Base-by-base conservation (phyloP, 2,329 filamentous ascomycete genomes). In the Aspergillus pseudotamarii region DNA sequence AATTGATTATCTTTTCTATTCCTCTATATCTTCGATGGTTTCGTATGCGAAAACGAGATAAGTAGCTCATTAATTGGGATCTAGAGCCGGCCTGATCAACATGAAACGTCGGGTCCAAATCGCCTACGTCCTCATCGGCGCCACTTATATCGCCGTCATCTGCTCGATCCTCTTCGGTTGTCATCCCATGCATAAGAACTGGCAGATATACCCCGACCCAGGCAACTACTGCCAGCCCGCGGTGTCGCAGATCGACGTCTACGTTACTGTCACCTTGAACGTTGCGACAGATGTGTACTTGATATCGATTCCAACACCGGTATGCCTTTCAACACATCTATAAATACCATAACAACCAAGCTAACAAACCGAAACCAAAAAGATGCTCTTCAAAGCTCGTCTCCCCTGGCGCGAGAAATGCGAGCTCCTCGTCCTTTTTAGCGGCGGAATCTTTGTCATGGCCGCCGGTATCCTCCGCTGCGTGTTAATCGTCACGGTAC, bases 131-230 rank as follows among this genome's bases (percentile, higher is more conserved):
- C 67, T 87, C 41, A 79, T 88, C 38, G 75, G 75, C 0, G 67
- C 66, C 2, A 86, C 83, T 4, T 88, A 83, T 65, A 60, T 87
- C 32, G 78, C 78, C 0, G 81, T 82, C 6, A 73, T 85, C 32
- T 75, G 83, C 38, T 82, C 82, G 4, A 80, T 87, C 41, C 78
- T 86, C 16, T 75, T 84, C 3, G 80, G 81, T 9, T 89, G 86
- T 66, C 78, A 78, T 28, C 85, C 85, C 0, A 81, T 88, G 59
- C 66, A 76, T 30, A 80, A 80, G 45, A 84, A 85, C 68, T 89
- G 86, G 85, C 85, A 88, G 71, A 86, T 89, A 56, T 76, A 82
- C 58, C 86, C 86, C 0, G 73, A 88, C 34, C 86, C 86, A 0
- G 85, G 86, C 12, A 81, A 82, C 65, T 68, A 74, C 53, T 85